A percentile compares a stretch with the other conserved stretches of the same genome.
Conservation (phyloP, 306 rosid species). For the Trifolium fragiferum region DNA sequence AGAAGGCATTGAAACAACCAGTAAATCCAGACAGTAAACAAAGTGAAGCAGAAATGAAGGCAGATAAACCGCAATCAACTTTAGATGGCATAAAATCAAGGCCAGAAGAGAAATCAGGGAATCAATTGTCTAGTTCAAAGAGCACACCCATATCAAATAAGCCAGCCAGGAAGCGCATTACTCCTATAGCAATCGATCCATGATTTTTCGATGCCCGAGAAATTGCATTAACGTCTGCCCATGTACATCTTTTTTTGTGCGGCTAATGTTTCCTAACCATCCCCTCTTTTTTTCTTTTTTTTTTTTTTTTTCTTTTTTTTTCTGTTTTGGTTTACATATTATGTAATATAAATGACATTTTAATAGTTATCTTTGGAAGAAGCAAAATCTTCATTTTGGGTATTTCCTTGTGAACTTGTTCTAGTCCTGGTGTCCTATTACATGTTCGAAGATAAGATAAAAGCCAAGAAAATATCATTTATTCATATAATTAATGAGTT, state of each 20-base stretch:
- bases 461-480: neutral
- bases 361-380: constrained; percentile 9
- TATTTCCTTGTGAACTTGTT: neutral
- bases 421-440: neutral
- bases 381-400: constrained; percentile 13
- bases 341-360: constrained; percentile 31
- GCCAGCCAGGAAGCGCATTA: constrained; percentile 52
- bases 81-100: constrained; percentile 35
- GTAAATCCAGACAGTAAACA: constrained; percentile 16
- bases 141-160: constrained; percentile 39
- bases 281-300: neutral
- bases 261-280: constrained; percentile 26
- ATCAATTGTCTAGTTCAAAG: constrained; percentile 38
- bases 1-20: constrained; percentile 23
- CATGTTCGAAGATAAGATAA: neutral
- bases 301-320: too few relatives aligned
- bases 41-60: constrained; percentile 43
- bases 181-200: constrained; percentile 47
- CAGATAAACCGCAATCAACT: constrained; percentile 44
- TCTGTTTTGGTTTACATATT: constrained; percentile 19
- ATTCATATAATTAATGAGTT: too few relatives aligned
- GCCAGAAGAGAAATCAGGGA: constrained; percentile 33
- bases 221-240: constrained; percentile 25
- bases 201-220: constrained; percentile 34
- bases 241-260: constrained; percentile 37